Evolutionary conservation across 345 rosid genomes (phyloP).

Genomic region (Gossypium rotundifolium): DNA sequence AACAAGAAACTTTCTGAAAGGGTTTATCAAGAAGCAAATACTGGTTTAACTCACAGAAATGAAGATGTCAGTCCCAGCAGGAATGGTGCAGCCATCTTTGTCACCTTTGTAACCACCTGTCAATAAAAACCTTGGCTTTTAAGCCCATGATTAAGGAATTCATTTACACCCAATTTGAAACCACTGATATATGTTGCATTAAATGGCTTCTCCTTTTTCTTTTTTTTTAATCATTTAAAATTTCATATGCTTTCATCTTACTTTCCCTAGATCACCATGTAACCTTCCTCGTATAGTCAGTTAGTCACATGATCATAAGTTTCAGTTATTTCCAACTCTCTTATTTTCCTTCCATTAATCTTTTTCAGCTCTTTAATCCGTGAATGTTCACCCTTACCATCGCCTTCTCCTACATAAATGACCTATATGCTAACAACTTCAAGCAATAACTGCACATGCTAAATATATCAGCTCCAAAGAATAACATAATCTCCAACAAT

Average conservation of each 20-base stretch:
- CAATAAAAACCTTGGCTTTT: conserved; percentile 2
- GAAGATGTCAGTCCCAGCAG: conserved; percentile 85
- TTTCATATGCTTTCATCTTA: background rate
- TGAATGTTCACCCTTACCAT: background rate
- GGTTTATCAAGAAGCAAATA: background rate
- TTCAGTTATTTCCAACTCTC: background rate
- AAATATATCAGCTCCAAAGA: background rate
- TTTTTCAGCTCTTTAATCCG: background rate
- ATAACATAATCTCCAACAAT: background rate
- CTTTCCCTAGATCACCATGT: background rate
- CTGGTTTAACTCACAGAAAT: conserved; percentile 52
- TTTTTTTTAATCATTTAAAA: background rate
- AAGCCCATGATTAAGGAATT: background rate
- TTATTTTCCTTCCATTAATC: background rate
- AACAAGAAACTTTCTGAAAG: background rate
- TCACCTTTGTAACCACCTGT: conserved; percentile 84
- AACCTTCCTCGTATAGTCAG: background rate
- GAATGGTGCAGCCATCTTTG: conserved; percentile 62
- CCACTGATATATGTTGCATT: background rate
- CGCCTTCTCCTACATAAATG: background rate
- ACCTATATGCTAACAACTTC: background rate
- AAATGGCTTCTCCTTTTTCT: background rate
- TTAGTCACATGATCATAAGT: background rate
- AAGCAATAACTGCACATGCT: background rate
- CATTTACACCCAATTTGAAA: background rate